Evolutionary conservation across 805 yeast species (phyloP), one percentile per base, ranked within the genome.

Genomic region (Wickerhamiella slavikovae): DNA sequence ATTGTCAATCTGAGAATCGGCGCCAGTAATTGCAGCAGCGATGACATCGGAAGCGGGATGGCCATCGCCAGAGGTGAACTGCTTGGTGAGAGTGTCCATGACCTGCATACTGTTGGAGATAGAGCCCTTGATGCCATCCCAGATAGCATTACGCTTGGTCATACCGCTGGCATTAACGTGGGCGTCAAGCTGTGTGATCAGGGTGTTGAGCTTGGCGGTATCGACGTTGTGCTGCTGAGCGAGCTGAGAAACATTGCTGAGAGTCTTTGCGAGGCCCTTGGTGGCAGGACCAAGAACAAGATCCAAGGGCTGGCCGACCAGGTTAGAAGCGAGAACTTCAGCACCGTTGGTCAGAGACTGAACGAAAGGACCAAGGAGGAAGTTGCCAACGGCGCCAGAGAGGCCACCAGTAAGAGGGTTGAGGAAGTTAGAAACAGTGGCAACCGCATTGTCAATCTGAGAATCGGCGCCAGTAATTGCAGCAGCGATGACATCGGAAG

Each of bases 271-370:
- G 18, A 45, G 30, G 5, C 28, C 14, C 26, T 34, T 37, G 23
- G 43, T 24, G 7, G 43, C 38, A 22, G 50, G 49, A 12, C 43
- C 49, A 21, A 44, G 28, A 15, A 38, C 44, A 14, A 40, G 27
- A 17, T 30, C 33, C 17, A 20, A 12, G 26, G 42, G 32, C 17
- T 36, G 49, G 16, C 42, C 45, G 22, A 38, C 28, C 21, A 41
- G 28, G 35, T 42, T 46, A 17, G 46, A 41, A 20, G 45, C 28
- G 19, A 38, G 29, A 7, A 41, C 51, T 32, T 47, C 51, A 14
- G 47, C 51, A 17, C 55, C 51, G 32, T 41, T 37, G 19, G 52
- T 47, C 15, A 44, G 24, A 4, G 49, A 39, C 38, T 49, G 53
- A 29, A 38, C 41, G 17, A 41, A 27, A 13, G 45, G 47, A 15